Percentiles rank a stretch among this genome's conserved stretches.
Evolutionary conservation across 192 early-diverging fungal genomes (phyloP).

Genomic region (Podila epicladia): DNA sequence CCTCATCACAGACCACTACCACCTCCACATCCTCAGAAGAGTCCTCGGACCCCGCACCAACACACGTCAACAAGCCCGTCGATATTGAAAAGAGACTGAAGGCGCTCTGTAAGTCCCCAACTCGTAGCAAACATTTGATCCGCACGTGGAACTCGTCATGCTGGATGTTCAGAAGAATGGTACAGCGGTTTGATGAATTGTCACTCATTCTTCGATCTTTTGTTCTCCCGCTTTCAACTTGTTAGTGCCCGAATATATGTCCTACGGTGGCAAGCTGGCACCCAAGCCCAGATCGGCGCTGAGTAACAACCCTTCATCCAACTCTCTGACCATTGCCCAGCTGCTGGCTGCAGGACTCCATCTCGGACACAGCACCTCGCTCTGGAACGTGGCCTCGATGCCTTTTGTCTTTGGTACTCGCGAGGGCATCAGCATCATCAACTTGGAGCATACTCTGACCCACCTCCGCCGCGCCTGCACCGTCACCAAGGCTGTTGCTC

Average conservation of each 20-base stretch:
- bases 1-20: neutral
- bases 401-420: conserved; percentile 92
- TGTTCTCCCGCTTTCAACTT: neutral
- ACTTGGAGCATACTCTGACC: conserved; percentile 90
- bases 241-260: conserved; percentile 47
- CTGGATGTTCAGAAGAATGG: no score
- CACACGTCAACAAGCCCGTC: conserved; percentile 20
- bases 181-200: no score
- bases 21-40: conserved; percentile 5
- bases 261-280: conserved; percentile 42
- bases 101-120: conserved; percentile 33
- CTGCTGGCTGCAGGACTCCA: conserved; percentile 88
- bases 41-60: conserved; percentile 17
- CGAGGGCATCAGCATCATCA: conserved; percentile 91
- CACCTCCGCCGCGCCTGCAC: conserved; percentile 84
- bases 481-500: conserved; percentile 75
- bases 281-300: conserved; percentile 38
- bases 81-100: conserved; percentile 46
- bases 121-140: neutral
- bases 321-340: conserved; percentile 66
- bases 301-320: conserved; percentile 24
- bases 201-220: no score
- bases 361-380: conserved; percentile 82
- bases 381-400: conserved; percentile 84
- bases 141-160: neutral